A percentile compares a stretch with the other conserved stretches of the same genome.
phyloP scores from a whole-genome alignment of 2,329 filamentous ascomycete species.

The Rutstroemia sp. region DNA sequence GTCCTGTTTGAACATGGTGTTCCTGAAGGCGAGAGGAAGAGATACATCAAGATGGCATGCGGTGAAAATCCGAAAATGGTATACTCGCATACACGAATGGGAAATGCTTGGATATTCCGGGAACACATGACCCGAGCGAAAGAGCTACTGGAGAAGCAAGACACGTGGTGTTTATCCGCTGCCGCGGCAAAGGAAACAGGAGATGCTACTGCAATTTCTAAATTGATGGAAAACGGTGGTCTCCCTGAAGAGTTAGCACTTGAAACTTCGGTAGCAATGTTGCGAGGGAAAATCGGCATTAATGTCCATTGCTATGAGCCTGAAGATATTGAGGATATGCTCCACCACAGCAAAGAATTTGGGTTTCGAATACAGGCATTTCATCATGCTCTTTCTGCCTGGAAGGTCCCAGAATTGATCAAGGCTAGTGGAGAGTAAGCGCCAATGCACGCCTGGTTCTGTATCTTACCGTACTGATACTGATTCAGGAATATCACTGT shows the following conservation, averaged over 20 bases:
- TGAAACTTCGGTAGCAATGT: conserved; percentile 34
- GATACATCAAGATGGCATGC: conserved; percentile 41
- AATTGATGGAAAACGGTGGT: conserved; percentile 17
- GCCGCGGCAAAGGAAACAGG: conserved; percentile 16
- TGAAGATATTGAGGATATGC: conserved; percentile 38
- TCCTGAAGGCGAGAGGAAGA: conserved; percentile 25
- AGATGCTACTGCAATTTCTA: conserved; percentile 17
- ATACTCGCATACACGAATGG: conserved; percentile 35
- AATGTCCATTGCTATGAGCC: conserved; percentile 40
- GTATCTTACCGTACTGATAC: not conserved
- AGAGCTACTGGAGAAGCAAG: conserved; percentile 32
- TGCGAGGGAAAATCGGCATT: conserved; percentile 35
- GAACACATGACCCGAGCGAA: conserved; percentile 34
- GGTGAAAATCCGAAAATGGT: conserved; percentile 37
- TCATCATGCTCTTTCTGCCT: conserved; percentile 35
- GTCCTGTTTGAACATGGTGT: conserved; percentile 36
- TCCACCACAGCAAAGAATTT: conserved; percentile 37
- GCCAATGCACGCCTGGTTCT: not conserved
- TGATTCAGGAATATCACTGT: conserved; percentile 33
- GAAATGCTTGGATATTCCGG: conserved; percentile 34
- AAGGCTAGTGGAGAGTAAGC: conserved; percentile 33
- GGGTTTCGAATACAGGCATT: conserved; percentile 35
- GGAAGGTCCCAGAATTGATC: conserved; percentile 35
- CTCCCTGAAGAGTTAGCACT: conserved; percentile 33
- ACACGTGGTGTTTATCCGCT: conserved; percentile 29